Percentiles rank a stretch among this genome's conserved stretches.
Evolutionary conservation across 2,329 filamentous ascomycete genomes (phyloP).

Genomic region (Stagonosporopsis chrysanthemi): DNA sequence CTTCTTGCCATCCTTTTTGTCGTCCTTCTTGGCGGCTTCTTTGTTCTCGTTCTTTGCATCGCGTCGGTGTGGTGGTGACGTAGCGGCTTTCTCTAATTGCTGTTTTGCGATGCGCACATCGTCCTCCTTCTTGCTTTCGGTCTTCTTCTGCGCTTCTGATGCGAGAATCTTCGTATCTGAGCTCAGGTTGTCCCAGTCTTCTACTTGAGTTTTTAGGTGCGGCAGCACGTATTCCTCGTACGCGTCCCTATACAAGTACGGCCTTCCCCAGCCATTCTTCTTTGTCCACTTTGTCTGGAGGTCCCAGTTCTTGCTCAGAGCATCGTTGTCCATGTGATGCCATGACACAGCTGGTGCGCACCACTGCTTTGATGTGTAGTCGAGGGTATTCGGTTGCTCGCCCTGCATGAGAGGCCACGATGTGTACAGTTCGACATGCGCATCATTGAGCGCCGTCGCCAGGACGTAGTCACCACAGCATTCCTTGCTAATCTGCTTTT

Average conservation of each 20-base stretch:
- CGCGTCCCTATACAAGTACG: conserved; percentile 45
- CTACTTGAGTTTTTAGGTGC: conserved; percentile 35
- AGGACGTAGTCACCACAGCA: conserved; percentile 52
- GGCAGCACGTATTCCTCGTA: conserved; percentile 43
- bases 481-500: conserved; percentile 37
- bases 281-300: conserved; percentile 45
- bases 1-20: not conserved
- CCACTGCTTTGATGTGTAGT: conserved; percentile 52
- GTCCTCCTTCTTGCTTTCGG: conserved; percentile 12
- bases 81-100: conserved; percentile 20
- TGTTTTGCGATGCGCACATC: conserved; percentile 14
- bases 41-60: conserved; percentile 4
- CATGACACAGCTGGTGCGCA: conserved; percentile 53
- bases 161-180: conserved; percentile 30
- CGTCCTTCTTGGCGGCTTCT: not conserved
- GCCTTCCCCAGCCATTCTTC: conserved; percentile 41
- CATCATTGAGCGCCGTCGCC: conserved; percentile 44
- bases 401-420: conserved; percentile 55
- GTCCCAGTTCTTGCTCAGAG: conserved; percentile 41
- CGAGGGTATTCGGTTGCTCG: conserved; percentile 51
- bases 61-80: not conserved
- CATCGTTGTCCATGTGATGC: conserved; percentile 39
- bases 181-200: conserved; percentile 47
- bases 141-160: conserved; percentile 24
- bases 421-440: conserved; percentile 47